Conservation (phyloP, 257 asterid genomes). For the Thymus mandschuricus region DNA sequence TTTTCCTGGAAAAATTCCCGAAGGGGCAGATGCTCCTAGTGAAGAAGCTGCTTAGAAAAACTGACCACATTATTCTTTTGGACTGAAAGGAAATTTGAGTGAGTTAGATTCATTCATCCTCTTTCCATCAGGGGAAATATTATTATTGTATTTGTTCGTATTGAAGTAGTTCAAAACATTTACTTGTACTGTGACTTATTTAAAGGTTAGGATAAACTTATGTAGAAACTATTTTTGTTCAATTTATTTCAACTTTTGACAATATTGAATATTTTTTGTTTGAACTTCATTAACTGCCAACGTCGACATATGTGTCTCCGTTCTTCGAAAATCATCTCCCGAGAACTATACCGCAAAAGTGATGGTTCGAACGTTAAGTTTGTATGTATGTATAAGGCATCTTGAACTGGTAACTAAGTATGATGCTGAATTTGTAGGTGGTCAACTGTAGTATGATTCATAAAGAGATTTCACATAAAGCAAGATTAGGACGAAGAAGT, state of each 20-base stretch:
- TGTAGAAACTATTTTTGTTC: background rate
- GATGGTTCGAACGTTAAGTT: background rate
- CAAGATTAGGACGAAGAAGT: no score
- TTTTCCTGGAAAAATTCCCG: constrained; percentile 72
- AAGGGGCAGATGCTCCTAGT: constrained; percentile 68
- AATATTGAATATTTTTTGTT: background rate
- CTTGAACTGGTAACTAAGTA: background rate
- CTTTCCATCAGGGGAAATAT: background rate
- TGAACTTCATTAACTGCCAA: background rate
- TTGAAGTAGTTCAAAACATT: background rate
- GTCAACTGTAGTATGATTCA: no score
- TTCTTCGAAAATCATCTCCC: background rate
- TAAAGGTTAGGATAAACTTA: background rate
- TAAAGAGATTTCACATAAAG: no score
- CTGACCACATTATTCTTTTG: constrained; percentile 21
- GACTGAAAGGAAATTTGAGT: constrained; percentile 11
- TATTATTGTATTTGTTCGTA: background rate
- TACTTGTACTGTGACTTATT: background rate
- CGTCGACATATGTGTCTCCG: background rate
- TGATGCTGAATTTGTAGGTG: no score
- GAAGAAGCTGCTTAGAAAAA: constrained; percentile 37
- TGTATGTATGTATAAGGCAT: background rate
- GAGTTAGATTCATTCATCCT: constrained; percentile 13
- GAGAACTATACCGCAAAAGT: background rate
- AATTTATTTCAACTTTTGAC: background rate